Base-by-base conservation (phyloP, 805 yeast species). In the Komagataella populi region DNA sequence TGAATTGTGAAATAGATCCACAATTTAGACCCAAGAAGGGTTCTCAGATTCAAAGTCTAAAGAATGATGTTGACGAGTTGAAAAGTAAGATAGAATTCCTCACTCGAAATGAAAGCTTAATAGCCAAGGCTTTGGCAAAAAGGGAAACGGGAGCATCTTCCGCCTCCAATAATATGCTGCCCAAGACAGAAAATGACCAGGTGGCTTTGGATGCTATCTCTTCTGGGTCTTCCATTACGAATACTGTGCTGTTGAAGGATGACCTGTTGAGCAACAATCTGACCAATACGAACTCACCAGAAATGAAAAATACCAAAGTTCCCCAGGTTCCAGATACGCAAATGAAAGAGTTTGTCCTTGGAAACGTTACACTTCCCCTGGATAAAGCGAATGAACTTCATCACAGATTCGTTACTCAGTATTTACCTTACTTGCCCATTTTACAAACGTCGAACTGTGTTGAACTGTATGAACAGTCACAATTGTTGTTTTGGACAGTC, bases 11-110 rank as follows among this genome's bases (percentile, higher is more conserved):
- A 58, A 86, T 90, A 22, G 96, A 90, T 65, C 96, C 96, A 1
- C 83, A 83, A 58, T 90, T 88, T 65, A 76, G 89, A 60, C 96
- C 97, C 3, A 83, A 87, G 58, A 89, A 88, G 65, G 96, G 96
- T 0, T 83, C 91, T 1, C 96, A 89, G 64, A 81, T 89, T 23
- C 96, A 88, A 59, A 75, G 83, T 51, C 69, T 90, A 59, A 76
- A 89, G 57, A 86, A 85, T 58, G 97, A 90, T 58, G 89, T 88
- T 5, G 90, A 85, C 60, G 91, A 84, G 57, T 68, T 88, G 56
- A 81, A 83, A 58, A 72, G 83, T 46, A 82, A 84, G 68, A 81
- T 85, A 57, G 87, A 83, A 59, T 73, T 76, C 65, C 64, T 82
- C 48, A 74, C 78, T 45, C 74, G 79, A 61, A 84, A 81, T 68